Evolutionary conservation across 2,329 filamentous ascomycete species (phyloP), one percentile per base, ranked within the genome.

Genomic region (Penicillium sp.): DNA sequence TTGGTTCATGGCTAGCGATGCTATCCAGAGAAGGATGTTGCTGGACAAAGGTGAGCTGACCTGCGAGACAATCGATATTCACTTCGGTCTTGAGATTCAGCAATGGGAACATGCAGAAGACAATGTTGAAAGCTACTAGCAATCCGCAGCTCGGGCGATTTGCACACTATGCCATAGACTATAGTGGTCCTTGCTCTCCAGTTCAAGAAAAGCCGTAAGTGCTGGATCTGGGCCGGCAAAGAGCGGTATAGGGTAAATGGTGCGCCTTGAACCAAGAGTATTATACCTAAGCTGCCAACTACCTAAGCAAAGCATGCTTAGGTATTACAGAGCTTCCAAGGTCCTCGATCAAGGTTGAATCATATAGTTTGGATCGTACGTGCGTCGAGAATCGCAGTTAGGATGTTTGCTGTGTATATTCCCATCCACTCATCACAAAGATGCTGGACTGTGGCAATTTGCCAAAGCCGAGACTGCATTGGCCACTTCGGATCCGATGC

Each of bases 11-110:
- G 40, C 34, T 50, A 36, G 45, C 28, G 34, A 39, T 49, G 10
- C 19, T 38, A 45, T 50, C 53, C 55, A 55, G 37, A 55, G 55
- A 59, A 53, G 53, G 52, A 53, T 49, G 40, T 45, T 57, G 58
- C 50, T 48, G 49, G 37, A 57, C 18, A 41, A 25, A 33, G 36
- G 18, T 35, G 37, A 19, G n/a, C 11, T 18, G 38, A 27, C 14
- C 29, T 30, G 25, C 37, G 31, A 34, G 48, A 36, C 6, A 18
- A 11, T 25, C 9, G 35, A 14, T 16, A 30, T 25, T 18, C 27
- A 19, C 33, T 51, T 40, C 25, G 42, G 9, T 22, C 35, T 16
- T 38, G 11, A 41, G n/a, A 46, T 31, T 31, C 30, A 8, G 13
- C 22, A 8, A 37, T 41, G 46, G 46, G 14, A 47, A 16, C 29